phyloP scores from a whole-genome alignment of 2,329 filamentous ascomycete species.

The Diaporthe vexans region DNA sequence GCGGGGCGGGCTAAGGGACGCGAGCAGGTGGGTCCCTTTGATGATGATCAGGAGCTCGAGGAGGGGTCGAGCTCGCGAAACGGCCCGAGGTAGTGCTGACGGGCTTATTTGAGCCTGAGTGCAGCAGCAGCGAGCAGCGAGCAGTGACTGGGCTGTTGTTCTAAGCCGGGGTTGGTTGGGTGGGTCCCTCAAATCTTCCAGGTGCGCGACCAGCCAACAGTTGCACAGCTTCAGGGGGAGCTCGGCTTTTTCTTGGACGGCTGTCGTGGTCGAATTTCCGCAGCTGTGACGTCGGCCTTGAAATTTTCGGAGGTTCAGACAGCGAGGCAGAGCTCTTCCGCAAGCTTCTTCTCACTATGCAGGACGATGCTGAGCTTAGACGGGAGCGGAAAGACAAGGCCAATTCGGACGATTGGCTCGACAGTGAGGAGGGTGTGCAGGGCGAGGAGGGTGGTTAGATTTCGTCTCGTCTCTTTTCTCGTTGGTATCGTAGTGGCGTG shows the following conservation, averaged over 20 bases:
- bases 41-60: slow-evolving; percentile 32
- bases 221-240: slow-evolving; percentile 25
- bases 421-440: background rate
- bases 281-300: slow-evolving; percentile 1
- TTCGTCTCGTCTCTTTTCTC: slow-evolving; percentile 33
- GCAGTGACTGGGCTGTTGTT: slow-evolving; percentile 22
- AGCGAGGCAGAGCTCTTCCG: background rate
- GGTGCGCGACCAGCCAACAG: background rate
- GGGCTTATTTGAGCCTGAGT: background rate
- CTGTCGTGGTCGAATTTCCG: background rate
- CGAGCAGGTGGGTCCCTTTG: slow-evolving; percentile 26
- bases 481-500: slow-evolving; percentile 25
- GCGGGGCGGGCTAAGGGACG: slow-evolving; percentile 33
- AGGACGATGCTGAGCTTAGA: background rate
- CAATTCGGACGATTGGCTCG: slow-evolving; percentile 1
- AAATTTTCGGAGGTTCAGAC: background rate
- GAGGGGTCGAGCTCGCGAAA: slow-evolving; percentile 24
- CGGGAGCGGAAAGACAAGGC: background rate
- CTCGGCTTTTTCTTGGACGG: background rate
- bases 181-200: slow-evolving; percentile 24
- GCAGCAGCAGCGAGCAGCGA: slow-evolving; percentile 10
- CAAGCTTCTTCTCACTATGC: background rate
- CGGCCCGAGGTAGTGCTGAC: slow-evolving; percentile 32
- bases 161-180: slow-evolving; percentile 3
- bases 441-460: background rate